Conservation (phyloP, 2,329 filamentous ascomycete species). For the Gyromitra esculenta region DNA sequence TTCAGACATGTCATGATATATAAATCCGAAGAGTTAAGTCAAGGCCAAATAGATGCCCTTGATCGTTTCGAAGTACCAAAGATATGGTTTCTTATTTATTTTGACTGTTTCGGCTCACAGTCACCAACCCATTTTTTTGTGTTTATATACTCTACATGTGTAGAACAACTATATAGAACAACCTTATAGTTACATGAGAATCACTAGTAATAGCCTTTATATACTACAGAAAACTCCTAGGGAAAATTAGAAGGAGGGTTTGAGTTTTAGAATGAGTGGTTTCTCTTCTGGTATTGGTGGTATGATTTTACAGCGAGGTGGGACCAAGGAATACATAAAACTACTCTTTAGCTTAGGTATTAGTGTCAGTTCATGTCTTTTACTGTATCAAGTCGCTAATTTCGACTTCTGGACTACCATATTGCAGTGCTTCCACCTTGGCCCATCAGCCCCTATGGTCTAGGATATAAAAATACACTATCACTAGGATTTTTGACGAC, state of each 20-base stretch:
- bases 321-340: background rate
- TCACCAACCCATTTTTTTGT: background rate
- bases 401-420: too few relatives aligned
- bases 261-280: background rate
- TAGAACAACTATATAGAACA: background rate
- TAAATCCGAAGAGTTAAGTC: background rate
- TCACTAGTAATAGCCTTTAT: background rate
- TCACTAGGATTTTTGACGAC: too few relatives aligned
- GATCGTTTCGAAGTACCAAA: background rate
- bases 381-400: background rate
- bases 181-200: background rate
- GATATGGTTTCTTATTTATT: background rate
- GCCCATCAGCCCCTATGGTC: too few relatives aligned
- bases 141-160: background rate
- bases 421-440: too few relatives aligned
- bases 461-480: too few relatives aligned
- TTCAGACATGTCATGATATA: background rate
- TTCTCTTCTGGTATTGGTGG: background rate
- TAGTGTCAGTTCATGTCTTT: background rate
- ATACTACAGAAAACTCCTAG: background rate
- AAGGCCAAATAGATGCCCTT: background rate
- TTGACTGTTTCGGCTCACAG: background rate
- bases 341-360: background rate
- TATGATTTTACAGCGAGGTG: background rate
- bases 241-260: background rate